Percentiles rank a stretch among this genome's conserved stretches.
Evolutionary conservation across 306 rosid genomes (phyloP).

Genomic region (Quercus aquifolioides): DNA sequence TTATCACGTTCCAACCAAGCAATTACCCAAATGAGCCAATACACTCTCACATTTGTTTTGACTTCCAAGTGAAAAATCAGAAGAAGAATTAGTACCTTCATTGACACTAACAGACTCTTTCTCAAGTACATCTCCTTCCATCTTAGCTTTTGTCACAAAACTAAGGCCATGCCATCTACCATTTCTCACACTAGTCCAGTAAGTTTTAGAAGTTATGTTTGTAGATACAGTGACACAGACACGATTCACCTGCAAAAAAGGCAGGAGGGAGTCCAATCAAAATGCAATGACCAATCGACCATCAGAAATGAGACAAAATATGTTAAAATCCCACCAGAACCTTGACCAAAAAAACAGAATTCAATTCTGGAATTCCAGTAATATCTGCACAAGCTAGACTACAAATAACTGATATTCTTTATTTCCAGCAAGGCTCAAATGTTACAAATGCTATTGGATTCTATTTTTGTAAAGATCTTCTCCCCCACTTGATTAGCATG

Average conservation of each 20-base stretch:
- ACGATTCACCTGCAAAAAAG: conserved; percentile 42
- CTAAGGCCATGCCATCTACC: conserved; percentile 29
- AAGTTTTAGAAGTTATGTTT: conserved; percentile 28
- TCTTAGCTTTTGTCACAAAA: conserved; percentile 40
- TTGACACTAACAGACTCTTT: conserved; percentile 31
- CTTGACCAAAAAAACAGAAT: neutral
- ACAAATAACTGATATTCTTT: neutral
- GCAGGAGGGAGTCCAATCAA: neutral
- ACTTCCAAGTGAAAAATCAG: neutral
- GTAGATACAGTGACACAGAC: conserved; percentile 11
- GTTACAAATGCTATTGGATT: neutral
- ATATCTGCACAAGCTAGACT: neutral
- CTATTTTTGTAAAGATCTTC: neutral
- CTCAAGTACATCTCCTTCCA: conserved; percentile 47
- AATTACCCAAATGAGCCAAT: neutral
- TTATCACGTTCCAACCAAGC: neutral
- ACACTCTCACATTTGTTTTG: neutral
- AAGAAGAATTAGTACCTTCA: conserved; percentile 36
- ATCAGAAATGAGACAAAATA: neutral
- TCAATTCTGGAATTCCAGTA: neutral
- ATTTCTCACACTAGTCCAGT: conserved; percentile 24
- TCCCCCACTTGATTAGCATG: neutral
- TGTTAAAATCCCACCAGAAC: neutral
- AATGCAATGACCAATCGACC: neutral
- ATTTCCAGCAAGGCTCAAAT: neutral